Base-by-base conservation (phyloP, 2,329 filamentous ascomycete species). In the Claviceps sp. region DNA sequence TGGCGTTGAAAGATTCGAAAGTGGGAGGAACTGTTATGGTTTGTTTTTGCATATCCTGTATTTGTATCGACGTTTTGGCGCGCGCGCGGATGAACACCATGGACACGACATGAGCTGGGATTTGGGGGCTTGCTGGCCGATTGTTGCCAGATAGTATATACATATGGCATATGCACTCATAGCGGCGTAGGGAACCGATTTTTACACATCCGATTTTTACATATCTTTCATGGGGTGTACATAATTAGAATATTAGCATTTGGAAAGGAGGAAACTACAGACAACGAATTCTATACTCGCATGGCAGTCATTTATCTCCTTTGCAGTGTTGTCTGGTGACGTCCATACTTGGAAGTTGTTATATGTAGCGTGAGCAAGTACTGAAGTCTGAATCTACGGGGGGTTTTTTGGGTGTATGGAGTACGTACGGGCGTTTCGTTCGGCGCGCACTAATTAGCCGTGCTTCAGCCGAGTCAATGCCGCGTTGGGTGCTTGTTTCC, bases 391-490 rank as follows among this genome's bases (percentile, higher is more conserved):
- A 7, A 30, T 7, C 26, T 8, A 30, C 26, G 6, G 26, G 26
- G 26, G 7, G 1, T 30, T 30, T 9, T 26, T 26, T 30, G 9
- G 26, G 26, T 30, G 26, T 3, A 30, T 6, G 26, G 26, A 26
- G 24, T 26, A 26, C 24, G 7, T 26, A 8, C 26, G 26, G 26
- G 26, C 26, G 4, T 24, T 5, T 5, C 8, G 8, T 30, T 30
- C 26, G 26, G 26, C 7, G 26, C 26, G 50, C 51, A 41, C 24
- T 9, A 22, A 53, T 58, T 54, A 58, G 26, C 62, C 62, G 62
- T 50, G 34, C 9, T 55, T 62, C 59, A 54, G 47, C 61, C 62
- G 62, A 36, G 24, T 18, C 20, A 37, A 22, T 11, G 36, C 30
- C 14, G 37, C 36, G 48, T 20, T 9, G 24, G 20, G 16, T 24